Base-by-base conservation (phyloP, 208 protist species). In the Trypanosoma boissoni region DNA sequence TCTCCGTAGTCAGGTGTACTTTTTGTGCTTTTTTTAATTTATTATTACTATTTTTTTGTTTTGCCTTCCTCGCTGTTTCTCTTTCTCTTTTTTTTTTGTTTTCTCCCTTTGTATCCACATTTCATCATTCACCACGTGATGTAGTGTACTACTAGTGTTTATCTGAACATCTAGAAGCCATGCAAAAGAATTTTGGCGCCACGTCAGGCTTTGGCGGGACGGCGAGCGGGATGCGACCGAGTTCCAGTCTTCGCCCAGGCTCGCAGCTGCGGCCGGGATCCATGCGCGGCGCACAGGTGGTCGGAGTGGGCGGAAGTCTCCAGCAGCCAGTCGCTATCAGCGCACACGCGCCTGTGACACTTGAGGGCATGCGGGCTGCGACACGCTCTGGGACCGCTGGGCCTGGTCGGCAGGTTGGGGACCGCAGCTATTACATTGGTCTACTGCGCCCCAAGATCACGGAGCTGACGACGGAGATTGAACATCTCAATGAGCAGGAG, bases 341-440 rank as follows among this genome's bases (percentile, higher is more conserved):
- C 0, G 84, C 78, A 7, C 64, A 74, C 60, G 84, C 90, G 3
- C 68, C 83, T 6, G 81, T 92, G 37, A 72, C 80, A 32, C 77
- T 86, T 21, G 89, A 95, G 56, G 89, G 89, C 16, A 86, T 95
- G 83, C 81, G 88, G 1, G 82, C 80, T 6, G 80, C 83, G 20
- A 91, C 86, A 4, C 78, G 83, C 24, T 74, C 70, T 23, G 83
- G 85, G 31, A 74, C 79, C 14, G 84, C 84, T 4, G 88, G 86
- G 3, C 88, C 88, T 10, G 85, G 83, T 6, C 78, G 91, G 39
- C 88, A 95, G 64, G 91, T 96, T 20, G 87, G 79, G 31, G 88
- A 95, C 62, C 79, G 86, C 58, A 92, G 83, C 63, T 96, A 95
- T 76, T 94, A 88, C 68, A 83, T 96, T 39, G 91, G 88, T 4